phyloP scores from a whole-genome alignment of 306 rosid genomes.

The Dryas octopetala region DNA sequence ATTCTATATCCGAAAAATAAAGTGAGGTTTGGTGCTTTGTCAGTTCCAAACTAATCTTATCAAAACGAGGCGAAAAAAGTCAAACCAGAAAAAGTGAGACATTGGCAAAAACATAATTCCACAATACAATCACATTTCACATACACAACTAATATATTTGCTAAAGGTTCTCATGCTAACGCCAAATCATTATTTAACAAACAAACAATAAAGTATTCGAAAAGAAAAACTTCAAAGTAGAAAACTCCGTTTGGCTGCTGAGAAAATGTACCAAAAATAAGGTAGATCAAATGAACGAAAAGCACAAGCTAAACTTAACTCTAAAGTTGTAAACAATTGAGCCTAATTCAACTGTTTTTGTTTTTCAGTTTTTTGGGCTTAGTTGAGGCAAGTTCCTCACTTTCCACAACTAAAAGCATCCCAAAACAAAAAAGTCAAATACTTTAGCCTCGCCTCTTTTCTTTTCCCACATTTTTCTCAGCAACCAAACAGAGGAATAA shows the following conservation, averaged over 20 bases:
- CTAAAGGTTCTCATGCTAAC: not conserved
- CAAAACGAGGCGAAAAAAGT: not conserved
- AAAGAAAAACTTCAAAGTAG: not conserved
- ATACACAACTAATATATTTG: not conserved
- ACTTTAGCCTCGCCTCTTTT: not conserved
- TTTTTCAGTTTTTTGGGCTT: not conserved
- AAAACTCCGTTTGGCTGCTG: slow-evolving; percentile 13
- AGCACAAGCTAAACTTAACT: not conserved
- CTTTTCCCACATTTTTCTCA: not conserved
- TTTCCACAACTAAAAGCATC: not conserved
- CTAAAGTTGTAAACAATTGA: not conserved
- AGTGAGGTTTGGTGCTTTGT: no score
- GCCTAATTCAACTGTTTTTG: not conserved
- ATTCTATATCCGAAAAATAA: no score
- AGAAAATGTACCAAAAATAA: not conserved
- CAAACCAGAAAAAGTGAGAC: not conserved
- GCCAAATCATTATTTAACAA: not conserved
- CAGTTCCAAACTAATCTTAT: not conserved
- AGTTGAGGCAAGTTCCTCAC: not conserved
- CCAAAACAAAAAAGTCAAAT: not conserved
- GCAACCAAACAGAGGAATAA: slow-evolving; percentile 6
- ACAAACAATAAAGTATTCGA: not conserved
- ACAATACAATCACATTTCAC: not conserved
- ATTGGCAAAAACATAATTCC: not conserved
- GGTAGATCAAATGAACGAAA: not conserved